Evolutionary conservation across 148 eudicot genomes (phyloP).

Genomic region (Linanthus parryae): DNA sequence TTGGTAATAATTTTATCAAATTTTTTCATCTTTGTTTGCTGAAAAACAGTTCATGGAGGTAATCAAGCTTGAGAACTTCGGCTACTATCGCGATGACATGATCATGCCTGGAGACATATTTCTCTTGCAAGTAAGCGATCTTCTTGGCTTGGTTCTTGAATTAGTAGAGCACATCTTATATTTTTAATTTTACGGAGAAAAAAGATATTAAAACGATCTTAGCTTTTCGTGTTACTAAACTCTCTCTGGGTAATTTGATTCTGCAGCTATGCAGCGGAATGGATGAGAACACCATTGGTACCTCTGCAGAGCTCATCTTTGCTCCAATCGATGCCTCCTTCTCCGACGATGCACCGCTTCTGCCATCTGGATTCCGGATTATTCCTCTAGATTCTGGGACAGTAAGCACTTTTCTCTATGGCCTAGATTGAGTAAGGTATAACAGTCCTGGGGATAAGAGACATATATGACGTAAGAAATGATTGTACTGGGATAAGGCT

Average conservation of each 20-base stretch:
- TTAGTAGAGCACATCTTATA: too few species aligned
- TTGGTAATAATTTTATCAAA: too few species aligned
- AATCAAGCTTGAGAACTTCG: constrained; percentile 75
- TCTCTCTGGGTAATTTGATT: constrained; percentile 2
- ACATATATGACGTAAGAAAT: too few species aligned
- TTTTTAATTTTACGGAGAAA: too few species aligned
- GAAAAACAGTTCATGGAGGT: constrained; percentile 84
- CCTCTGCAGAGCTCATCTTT: constrained; percentile 75
- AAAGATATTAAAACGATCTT: too few species aligned
- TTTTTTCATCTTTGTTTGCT: background rate
- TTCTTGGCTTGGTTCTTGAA: background rate
- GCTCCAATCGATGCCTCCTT: constrained; percentile 95
- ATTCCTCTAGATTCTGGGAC: constrained; percentile 62
- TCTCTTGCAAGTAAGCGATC: constrained; percentile 62
- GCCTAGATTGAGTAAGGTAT: too few species aligned
- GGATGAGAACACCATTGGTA: constrained; percentile 77
- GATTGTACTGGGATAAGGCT: too few species aligned
- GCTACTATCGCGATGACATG: constrained; percentile 70
- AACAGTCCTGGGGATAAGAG: too few species aligned
- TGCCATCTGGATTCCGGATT: constrained; percentile 92
- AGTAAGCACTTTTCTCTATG: constrained; percentile 29
- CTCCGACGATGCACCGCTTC: constrained; percentile 87
- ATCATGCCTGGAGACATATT: constrained; percentile 77
- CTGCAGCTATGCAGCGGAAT: constrained; percentile 77
- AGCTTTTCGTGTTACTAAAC: too few species aligned